These are phyloP conservation scores for Macrophomina phaseolina DNA, from an alignment of 2,329 filamentous ascomycete species.

Conservation along the genomic window DNA sequence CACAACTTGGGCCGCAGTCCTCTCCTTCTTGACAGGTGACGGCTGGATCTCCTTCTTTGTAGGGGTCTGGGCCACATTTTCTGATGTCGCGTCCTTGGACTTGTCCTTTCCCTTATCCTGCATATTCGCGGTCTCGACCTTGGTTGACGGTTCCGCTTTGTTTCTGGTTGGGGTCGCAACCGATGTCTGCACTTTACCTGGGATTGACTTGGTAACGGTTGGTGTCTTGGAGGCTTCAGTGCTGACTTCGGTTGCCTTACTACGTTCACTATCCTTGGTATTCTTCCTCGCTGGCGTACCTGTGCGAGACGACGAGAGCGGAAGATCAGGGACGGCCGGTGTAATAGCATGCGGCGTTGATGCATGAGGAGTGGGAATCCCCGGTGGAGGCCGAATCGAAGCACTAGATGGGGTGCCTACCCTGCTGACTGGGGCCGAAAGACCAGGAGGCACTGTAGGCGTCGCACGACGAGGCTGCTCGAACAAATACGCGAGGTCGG, in stretches of 20 bases:
- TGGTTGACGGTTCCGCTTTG: neutral
- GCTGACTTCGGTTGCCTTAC: slow-evolving; percentile 26
- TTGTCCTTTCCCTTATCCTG: neutral
- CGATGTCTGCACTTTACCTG: slow-evolving; percentile 20
- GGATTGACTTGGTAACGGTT: slow-evolving; percentile 25
- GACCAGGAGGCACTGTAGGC: slow-evolving; percentile 53
- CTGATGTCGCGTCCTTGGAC: neutral
- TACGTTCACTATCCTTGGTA: slow-evolving; percentile 24
- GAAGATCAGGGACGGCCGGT: slow-evolving; percentile 24
- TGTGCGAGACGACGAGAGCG: slow-evolving; percentile 19
- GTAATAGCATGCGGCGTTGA: slow-evolving; percentile 15
- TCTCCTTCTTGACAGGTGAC: slow-evolving; percentile 5
- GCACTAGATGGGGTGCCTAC: slow-evolving; percentile 21
- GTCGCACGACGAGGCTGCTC: slow-evolving; percentile 50
- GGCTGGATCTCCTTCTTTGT: neutral
- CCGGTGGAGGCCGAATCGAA: slow-evolving; percentile 23
- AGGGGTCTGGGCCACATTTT: neutral
- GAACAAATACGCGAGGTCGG: slow-evolving; percentile 32
- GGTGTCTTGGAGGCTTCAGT: slow-evolving; percentile 25
- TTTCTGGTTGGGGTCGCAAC: slow-evolving; percentile 5
- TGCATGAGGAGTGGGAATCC: slow-evolving; percentile 19
- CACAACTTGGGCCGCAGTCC: neutral
- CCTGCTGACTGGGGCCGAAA: slow-evolving; percentile 41
- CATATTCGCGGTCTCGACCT: neutral
- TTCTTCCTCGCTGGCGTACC: slow-evolving; percentile 20